Base-by-base conservation (phyloP, 345 rosid species). In the Xanthoceras sorbifolium region DNA sequence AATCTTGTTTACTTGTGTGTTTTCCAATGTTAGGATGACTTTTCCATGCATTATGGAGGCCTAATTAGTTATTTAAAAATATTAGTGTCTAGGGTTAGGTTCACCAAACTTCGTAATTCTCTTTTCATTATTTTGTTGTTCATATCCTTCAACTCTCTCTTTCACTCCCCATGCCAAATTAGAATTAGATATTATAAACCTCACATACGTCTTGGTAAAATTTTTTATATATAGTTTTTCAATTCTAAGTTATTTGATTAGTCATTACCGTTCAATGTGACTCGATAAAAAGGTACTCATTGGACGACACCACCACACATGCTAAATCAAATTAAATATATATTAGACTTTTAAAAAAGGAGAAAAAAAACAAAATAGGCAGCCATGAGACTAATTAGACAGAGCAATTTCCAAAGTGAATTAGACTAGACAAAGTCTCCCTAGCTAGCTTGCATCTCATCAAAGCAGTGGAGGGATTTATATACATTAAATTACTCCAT, bases 31-130 rank as follows among this genome's bases (percentile, higher is more conserved):
- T 73, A 31, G 32, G 75, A 3, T 57, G 69, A 46, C 55, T 66
- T 79, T 67, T 79, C 48, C 80, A 59, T 70, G 81, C 79, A 72
- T 76, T 63, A 64, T 65, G 34, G 32, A 50, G 9, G 28, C 46
- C 60, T 74, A 38, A 25, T 65, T 59, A 66, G 26, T 74, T 50
- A 50, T n/a, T 50, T 50, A 50, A 50, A 42, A 17, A 9, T 1
- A 11, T 1, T 6, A 75, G 17, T 28, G 5, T 44, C 64, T 72
- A 82, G 82, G 68, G 60, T 66, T 72, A 26, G 73, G 72, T 76
- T 59, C 62, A 38, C 50, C 67, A 65, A 36, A 54, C 64, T 23
- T 36, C 2, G 11, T 55, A 72, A 11, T 18, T 2, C 1, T 31
- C n/a, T 5, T 36, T 36, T 9, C 40, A 36, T 36, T 36, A 36